These are phyloP conservation scores for Fusarium sambucinum DNA, from an alignment of 2,329 filamentous ascomycete species.

Conservation along the genomic window DNA sequence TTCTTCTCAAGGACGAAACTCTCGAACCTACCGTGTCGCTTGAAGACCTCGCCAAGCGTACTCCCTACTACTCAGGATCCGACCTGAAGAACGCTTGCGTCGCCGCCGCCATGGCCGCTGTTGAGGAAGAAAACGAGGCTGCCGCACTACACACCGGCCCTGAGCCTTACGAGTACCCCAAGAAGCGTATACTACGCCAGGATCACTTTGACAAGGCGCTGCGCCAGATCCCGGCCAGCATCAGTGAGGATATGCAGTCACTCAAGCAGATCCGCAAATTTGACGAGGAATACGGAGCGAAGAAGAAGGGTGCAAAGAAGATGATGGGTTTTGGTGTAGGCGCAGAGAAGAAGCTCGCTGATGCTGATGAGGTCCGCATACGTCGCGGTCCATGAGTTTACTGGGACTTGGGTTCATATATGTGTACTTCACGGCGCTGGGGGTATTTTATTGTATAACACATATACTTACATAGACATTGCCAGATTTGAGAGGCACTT, in stretches of 20 bases:
- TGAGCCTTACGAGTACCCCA: constrained; percentile 71
- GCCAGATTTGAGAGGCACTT: constrained; percentile 11
- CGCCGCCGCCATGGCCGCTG: constrained; percentile 81
- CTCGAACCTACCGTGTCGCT: constrained; percentile 73
- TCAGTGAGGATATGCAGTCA: constrained; percentile 92
- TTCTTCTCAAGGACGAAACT: constrained; percentile 76
- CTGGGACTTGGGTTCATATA: constrained; percentile 3
- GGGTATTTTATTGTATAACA: constrained; percentile 19
- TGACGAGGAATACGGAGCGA: constrained; percentile 93
- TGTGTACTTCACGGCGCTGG: constrained; percentile 18
- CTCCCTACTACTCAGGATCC: constrained; percentile 83
- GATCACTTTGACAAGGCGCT: constrained; percentile 88
- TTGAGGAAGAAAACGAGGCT: constrained; percentile 76
- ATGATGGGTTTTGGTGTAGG: constrained; percentile 70
- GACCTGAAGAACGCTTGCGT: constrained; percentile 88
- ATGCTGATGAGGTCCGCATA: constrained; percentile 61
- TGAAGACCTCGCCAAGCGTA: constrained; percentile 71
- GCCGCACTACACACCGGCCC: constrained; percentile 55
- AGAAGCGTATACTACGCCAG: constrained; percentile 64
- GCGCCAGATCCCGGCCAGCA: constrained; percentile 89
- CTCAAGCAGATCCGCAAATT: constrained; percentile 91
- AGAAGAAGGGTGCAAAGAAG: constrained; percentile 72
- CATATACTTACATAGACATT: constrained; percentile 39
- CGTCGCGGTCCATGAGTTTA: constrained; percentile 45
- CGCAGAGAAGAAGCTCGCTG: constrained; percentile 51